A percentile compares a stretch with the other conserved stretches of the same genome.
Evolutionary conservation across 805 yeast species (phyloP).

Genomic region (Metschnikowia lachancei): DNA sequence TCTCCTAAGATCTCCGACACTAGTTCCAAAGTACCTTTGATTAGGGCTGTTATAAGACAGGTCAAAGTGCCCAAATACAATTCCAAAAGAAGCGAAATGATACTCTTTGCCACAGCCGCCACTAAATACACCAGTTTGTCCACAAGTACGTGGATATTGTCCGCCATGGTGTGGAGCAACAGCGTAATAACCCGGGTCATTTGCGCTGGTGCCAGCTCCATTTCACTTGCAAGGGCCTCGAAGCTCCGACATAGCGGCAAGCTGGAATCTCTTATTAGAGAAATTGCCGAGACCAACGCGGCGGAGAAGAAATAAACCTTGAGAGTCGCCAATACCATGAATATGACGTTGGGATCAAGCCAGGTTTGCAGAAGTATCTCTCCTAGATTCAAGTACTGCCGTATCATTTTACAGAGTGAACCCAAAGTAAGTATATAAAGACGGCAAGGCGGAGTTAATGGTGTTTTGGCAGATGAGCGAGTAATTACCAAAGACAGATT

Average conservation of each 20-base stretch:
- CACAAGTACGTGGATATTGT: constrained; percentile 49
- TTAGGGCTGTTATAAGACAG: constrained; percentile 72
- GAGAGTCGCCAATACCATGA: constrained; percentile 52
- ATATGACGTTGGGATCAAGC: constrained; percentile 62
- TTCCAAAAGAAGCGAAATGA: constrained; percentile 34
- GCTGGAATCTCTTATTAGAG: constrained; percentile 32
- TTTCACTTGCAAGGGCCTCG: constrained; percentile 32
- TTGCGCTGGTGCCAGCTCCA: constrained; percentile 53
- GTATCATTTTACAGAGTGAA: constrained; percentile 1
- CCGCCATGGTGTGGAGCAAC: constrained; percentile 47
- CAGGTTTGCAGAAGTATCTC: constrained; percentile 64
- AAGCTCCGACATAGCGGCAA: constrained; percentile 45
- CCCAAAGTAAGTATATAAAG: too few species aligned
- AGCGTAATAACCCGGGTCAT: constrained; percentile 54
- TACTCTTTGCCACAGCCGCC: constrained; percentile 27
- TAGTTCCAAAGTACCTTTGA: constrained; percentile 67
- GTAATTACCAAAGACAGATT: neutral
- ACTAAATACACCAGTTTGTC: constrained; percentile 61
- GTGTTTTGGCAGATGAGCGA: too few species aligned
- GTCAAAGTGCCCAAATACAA: constrained; percentile 82
- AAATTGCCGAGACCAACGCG: constrained; percentile 42
- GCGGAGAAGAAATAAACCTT: constrained; percentile 58
- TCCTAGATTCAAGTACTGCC: constrained; percentile 42
- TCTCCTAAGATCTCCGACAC: constrained; percentile 56
- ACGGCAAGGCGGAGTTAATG: too few species aligned